Evolutionary conservation across 352 stramenopile genomes (phyloP).

Genomic region (Globisporangium barbulae): DNA sequence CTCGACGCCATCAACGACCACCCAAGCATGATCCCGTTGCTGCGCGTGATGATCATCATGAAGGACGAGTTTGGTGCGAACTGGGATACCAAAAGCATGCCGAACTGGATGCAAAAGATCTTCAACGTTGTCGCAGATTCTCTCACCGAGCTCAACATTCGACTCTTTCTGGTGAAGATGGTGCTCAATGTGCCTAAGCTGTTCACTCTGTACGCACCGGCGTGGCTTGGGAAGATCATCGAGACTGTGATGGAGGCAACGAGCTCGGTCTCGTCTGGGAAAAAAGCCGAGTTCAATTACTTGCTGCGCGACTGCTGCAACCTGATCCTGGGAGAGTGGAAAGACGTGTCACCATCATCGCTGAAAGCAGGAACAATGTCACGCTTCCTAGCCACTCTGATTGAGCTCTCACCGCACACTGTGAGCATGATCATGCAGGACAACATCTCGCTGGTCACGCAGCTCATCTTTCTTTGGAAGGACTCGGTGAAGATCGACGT

Average conservation of each 20-base stretch:
- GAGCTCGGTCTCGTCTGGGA: constrained; percentile 16
- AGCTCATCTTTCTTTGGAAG: constrained; percentile 61
- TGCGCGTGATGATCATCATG: constrained; percentile 77
- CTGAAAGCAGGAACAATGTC: constrained; percentile 21
- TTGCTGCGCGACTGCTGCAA: constrained; percentile 72
- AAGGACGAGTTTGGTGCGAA: constrained; percentile 58
- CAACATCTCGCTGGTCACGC: constrained; percentile 56
- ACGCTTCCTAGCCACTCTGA: constrained; percentile 54
- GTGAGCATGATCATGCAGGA: constrained; percentile 58
- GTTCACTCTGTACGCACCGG: constrained; percentile 44
- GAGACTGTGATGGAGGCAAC: constrained; percentile 50
- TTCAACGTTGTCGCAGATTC: constrained; percentile 42
- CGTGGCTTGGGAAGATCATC: constrained; percentile 55
- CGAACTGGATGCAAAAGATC: constrained; percentile 79
- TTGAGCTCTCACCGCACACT: constrained; percentile 52
- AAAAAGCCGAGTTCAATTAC: constrained; percentile 61
- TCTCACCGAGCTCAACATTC: constrained; percentile 47
- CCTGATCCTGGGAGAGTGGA: constrained; percentile 53
- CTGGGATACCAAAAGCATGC: constrained; percentile 56
- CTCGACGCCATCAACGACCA: constrained; percentile 75
- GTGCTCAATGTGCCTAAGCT: constrained; percentile 64
- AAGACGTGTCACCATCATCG: constrained; percentile 24
- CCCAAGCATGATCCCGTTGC: constrained; percentile 67
- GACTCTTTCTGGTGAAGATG: constrained; percentile 68
- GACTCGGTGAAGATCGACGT: constrained; percentile 36